Evolutionary conservation across 2,329 filamentous ascomycete genomes (phyloP), one percentile per base, ranked within the genome.

Genomic region (Emergomyces orientalis): DNA sequence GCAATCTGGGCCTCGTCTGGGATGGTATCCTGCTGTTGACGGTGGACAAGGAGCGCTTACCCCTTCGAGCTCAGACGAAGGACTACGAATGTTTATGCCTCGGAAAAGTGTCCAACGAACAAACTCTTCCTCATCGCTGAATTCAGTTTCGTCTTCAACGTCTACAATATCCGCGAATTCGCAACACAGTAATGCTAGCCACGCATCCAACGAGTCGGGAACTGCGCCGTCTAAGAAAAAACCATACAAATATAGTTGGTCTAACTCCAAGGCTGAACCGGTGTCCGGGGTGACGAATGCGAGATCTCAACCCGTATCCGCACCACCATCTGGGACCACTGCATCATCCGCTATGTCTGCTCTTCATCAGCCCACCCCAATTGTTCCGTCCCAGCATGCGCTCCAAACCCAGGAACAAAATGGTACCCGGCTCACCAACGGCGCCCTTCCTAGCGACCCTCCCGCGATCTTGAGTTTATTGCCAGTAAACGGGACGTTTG

Each of bases 401-500:
- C 77, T 81, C 61, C 87, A 89, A 65, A 81, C 84, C 34, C 79
- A 79, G 13, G 86, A 79, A 76, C 82, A 76, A 64, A 88, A 88
- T 79, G 85, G 85, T 60, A 75, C 76, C 62, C 74, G 79, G 67
- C 63, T 74, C 67, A 66, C 76, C 32, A 73, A 73, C 65, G 72
- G 81, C 60, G 41, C 39, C 27, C 78, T 69, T 34, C 74, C 80
- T 41, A 71, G 74, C 22, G 85, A 88, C 63, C 84, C 85, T 6
- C 86, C 89, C 60, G 90, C 91, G 0, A 87, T 97, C 27, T 83
- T 97, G 51, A 91, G 91, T 65, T 84, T 99, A 5, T 79, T 93
- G 6, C 95, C 94, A 0, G 86, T 97, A 71, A 99, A 99, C 72
- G 90, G 91, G 63, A 97, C 93, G 0, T 99, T 99, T 73, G 94